These are phyloP conservation scores for Nephelium lappaceum DNA, from an alignment of 345 rosid species.

Conservation along the genomic window DNA sequence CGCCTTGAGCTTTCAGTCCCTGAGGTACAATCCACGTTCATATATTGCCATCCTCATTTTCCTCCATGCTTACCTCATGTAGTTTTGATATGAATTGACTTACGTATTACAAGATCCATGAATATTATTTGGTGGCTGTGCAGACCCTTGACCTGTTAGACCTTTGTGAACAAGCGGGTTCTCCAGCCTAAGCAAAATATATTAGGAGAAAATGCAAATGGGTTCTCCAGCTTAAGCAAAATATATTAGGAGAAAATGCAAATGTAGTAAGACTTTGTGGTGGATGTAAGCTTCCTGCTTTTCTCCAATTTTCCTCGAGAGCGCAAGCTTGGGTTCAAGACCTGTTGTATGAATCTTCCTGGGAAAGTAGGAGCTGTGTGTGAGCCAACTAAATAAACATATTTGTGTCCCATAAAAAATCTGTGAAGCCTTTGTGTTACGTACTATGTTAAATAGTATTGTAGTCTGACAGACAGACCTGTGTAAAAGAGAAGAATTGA, in stretches of 20 bases:
- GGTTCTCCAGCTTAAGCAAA: constrained; percentile 62
- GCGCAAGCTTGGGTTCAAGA: constrained; percentile 50
- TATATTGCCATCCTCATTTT: not conserved
- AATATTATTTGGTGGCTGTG: constrained; percentile 27
- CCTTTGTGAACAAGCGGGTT: constrained; percentile 91
- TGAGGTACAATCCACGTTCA: constrained; percentile 60
- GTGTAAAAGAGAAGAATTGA: constrained; percentile 32
- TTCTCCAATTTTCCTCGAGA: constrained; percentile 37
- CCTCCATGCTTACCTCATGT: not conserved
- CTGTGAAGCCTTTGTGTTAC: constrained; percentile 11
- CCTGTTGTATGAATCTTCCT: constrained; percentile 34
- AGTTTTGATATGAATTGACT: not conserved
- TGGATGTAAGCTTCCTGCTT: constrained; percentile 38
- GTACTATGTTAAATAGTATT: constrained; percentile 15
- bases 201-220: constrained; percentile 21
- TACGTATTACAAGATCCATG: not conserved
- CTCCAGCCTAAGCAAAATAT: constrained; percentile 47
- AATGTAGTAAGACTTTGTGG: constrained; percentile 30
- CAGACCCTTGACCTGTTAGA: constrained; percentile 90
- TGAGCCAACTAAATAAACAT: constrained; percentile 39
- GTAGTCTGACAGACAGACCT: constrained; percentile 22
- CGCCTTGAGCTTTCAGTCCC: constrained; percentile 97
- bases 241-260: constrained; percentile 12
- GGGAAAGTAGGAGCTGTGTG: constrained; percentile 29
- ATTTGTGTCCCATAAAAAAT: constrained; percentile 24